Evolutionary conservation across 2,329 filamentous ascomycete genomes (phyloP).

Genomic region (Hypoxylon sp.): DNA sequence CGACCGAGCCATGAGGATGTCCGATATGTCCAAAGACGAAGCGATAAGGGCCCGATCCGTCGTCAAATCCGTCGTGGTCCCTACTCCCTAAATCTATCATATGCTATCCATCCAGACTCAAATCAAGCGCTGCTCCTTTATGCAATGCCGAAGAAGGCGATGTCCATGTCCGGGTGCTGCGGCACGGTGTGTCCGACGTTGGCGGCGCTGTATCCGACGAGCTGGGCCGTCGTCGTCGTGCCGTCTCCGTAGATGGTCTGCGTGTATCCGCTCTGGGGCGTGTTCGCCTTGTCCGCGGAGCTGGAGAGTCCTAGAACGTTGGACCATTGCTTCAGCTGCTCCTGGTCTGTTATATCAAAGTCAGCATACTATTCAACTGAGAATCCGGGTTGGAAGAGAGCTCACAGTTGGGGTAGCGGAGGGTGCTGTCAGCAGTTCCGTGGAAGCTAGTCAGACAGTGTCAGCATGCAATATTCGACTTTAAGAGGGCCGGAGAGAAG

Average conservation of each 20-base stretch:
- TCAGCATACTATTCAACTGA: conserved; percentile 14
- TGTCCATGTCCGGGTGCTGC: conserved; percentile 45
- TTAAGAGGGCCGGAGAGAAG: neutral
- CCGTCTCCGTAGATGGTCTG: conserved; percentile 49
- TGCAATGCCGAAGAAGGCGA: conserved; percentile 48
- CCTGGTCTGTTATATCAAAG: conserved; percentile 37
- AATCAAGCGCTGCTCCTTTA: neutral
- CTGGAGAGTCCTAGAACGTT: conserved; percentile 52
- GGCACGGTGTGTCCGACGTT: conserved; percentile 49
- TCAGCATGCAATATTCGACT: neutral
- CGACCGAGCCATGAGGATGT: neutral
- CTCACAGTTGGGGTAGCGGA: conserved; percentile 50
- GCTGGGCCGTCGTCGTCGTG: conserved; percentile 39
- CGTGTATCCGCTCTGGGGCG: conserved; percentile 48
- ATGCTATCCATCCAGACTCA: neutral
- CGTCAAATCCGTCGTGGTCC: neutral
- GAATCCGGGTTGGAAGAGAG: neutral
- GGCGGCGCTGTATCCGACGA: conserved; percentile 47
- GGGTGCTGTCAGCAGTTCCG: conserved; percentile 52
- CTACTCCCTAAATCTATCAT: neutral
- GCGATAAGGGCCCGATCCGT: neutral
- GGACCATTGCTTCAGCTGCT: conserved; percentile 56
- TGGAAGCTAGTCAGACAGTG: conserved; percentile 50
- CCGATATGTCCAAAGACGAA: neutral
- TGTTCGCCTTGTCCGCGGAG: conserved; percentile 44